A percentile compares a stretch with the other conserved stretches of the same genome.
phyloP scores from a whole-genome alignment of 1,284 basidiomycete genomes.

The Amylostereum areolatum region DNA sequence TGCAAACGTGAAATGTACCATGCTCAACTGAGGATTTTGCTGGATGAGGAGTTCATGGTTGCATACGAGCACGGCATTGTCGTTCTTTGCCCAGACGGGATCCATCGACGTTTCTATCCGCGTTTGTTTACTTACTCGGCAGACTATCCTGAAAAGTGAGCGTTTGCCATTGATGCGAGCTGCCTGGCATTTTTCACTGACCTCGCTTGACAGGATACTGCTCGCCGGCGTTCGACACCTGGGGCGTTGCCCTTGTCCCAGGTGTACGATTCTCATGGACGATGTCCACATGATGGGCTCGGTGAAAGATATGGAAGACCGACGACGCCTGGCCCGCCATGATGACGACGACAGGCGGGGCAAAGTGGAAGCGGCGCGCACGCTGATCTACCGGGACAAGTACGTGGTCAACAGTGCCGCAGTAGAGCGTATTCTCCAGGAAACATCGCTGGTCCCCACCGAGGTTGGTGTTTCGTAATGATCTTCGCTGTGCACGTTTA shows the following conservation, averaged over 20 bases:
- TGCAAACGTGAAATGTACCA: conserved; percentile 18
- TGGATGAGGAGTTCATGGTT: conserved; percentile 18
- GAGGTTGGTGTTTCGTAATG: conserved; percentile 6
- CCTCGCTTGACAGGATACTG: conserved; percentile 10
- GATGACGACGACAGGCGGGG: neutral
- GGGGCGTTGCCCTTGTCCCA: conserved; percentile 21
- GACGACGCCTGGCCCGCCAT: neutral
- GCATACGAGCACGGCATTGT: conserved; percentile 18
- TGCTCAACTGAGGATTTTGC: conserved; percentile 6
- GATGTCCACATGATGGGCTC: conserved; percentile 11
- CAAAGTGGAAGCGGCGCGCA: conserved; percentile 5
- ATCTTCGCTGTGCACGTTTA: neutral
- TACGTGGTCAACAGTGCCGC: conserved; percentile 7
- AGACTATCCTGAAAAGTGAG: conserved; percentile 21
- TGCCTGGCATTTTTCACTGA: neutral
- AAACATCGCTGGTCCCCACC: conserved; percentile 13
- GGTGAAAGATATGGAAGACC: neutral
- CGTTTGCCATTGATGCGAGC: neutral
- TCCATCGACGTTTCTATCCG: conserved; percentile 15
- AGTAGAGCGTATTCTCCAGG: conserved; percentile 11
- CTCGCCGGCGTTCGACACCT: conserved; percentile 12
- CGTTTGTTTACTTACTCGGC: conserved; percentile 18
- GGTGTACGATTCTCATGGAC: conserved; percentile 18
- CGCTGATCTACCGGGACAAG: conserved; percentile 12
- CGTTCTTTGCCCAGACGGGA: conserved; percentile 14